Conservation (phyloP, 768 basidiomycete genomes). For the Russula earlei region DNA sequence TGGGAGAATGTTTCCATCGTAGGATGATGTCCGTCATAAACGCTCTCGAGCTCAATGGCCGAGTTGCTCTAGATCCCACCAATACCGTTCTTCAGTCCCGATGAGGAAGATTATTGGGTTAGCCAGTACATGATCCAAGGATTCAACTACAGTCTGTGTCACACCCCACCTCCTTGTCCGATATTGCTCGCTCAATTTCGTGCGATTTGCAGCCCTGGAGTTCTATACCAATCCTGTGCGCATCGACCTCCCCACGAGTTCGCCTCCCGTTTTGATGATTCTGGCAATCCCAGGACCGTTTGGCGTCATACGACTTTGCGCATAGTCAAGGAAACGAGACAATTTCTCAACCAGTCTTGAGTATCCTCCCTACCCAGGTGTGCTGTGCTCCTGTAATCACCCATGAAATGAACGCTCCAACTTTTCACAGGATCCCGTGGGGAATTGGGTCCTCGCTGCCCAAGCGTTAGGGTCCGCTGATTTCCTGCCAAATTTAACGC, state of each 20-base stretch:
- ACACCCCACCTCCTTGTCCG: background rate
- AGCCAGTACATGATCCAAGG: constrained; percentile 49
- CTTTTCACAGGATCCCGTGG: constrained; percentile 33
- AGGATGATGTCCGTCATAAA: background rate
- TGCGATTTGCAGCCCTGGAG: constrained; percentile 39
- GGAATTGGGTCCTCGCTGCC: constrained; percentile 31
- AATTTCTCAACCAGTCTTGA: constrained; percentile 33
- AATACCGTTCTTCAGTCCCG: constrained; percentile 46
- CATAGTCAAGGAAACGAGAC: constrained; percentile 35
- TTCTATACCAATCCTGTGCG: constrained; percentile 43
- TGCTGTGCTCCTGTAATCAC: background rate
- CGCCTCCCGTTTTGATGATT: background rate
- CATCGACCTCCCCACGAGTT: constrained; percentile 27
- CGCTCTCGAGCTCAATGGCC: background rate
- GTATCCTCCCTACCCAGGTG: constrained; percentile 31
- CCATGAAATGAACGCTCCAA: background rate
- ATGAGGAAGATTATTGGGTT: constrained; percentile 65
- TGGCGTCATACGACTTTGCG: constrained; percentile 29
- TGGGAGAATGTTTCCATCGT: constrained; percentile 41
- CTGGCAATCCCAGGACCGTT: constrained; percentile 28
- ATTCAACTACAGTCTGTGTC: constrained; percentile 49
- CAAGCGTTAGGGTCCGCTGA: constrained; percentile 21
- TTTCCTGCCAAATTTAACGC: constrained; percentile 30
- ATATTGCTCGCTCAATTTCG: background rate
- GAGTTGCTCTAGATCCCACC: constrained; percentile 40